phyloP scores from a whole-genome alignment of 805 yeast genomes.

The Kodamaea kaohsiungensis region DNA sequence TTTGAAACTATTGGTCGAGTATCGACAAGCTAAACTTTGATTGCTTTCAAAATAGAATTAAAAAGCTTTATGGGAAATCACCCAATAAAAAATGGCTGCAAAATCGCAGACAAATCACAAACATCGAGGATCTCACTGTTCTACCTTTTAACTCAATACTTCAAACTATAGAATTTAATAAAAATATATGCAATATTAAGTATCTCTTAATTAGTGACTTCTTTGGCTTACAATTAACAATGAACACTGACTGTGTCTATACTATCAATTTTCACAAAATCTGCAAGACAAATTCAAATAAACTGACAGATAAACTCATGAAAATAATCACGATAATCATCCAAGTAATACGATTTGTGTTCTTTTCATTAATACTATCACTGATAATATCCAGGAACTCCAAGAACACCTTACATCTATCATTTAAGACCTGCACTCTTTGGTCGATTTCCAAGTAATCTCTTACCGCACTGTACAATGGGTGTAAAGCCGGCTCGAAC shows the following conservation, averaged over 20 bases:
- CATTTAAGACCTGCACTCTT: slow-evolving; percentile 89
- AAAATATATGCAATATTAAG: background rate
- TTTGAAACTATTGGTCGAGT: no score
- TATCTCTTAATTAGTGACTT: no score
- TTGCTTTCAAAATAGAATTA: no score
- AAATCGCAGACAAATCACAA: no score
- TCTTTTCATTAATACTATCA: slow-evolving; percentile 90
- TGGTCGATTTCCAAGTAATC: slow-evolving; percentile 95
- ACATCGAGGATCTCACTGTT: no score
- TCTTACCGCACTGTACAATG: slow-evolving; percentile 82
- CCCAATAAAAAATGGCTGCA: no score
- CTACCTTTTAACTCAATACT: no score
- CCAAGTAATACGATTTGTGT: slow-evolving; percentile 89
- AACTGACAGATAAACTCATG: slow-evolving; percentile 73
- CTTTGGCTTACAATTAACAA: no score
- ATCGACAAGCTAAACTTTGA: no score
- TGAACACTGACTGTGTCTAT: no score
- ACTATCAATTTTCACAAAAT: no score
- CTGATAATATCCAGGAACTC: slow-evolving; percentile 92
- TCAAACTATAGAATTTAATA: background rate
- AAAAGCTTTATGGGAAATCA: no score
- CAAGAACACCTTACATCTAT: slow-evolving; percentile 88
- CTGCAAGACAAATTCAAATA: slow-evolving; percentile 58
- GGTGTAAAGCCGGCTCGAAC: slow-evolving; percentile 90
- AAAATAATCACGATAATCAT: slow-evolving; percentile 83